phyloP scores from a whole-genome alignment of 495 filamentous ascomycete genomes.

The Lichenothelia convexa region DNA sequence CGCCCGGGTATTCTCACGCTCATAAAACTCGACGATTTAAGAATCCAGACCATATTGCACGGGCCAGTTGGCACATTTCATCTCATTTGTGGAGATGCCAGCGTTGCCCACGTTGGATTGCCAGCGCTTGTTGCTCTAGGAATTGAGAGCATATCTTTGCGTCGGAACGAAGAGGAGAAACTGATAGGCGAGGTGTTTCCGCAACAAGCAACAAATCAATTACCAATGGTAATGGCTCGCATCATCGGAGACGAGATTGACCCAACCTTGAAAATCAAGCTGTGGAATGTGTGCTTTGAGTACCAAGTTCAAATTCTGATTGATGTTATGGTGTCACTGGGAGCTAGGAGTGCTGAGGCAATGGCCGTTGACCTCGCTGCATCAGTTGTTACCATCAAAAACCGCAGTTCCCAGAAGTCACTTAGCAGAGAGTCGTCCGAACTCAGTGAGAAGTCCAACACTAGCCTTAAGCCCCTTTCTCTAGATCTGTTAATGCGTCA shows the following conservation, averaged over 20 bases:
- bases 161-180: slow-evolving; percentile 34
- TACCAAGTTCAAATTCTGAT: slow-evolving; percentile 71
- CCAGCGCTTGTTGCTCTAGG: slow-evolving; percentile 65
- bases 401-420: slow-evolving; percentile 19
- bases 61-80: neutral
- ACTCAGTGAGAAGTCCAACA: slow-evolving; percentile 15
- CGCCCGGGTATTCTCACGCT: slow-evolving; percentile 75
- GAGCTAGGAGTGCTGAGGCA: slow-evolving; percentile 52
- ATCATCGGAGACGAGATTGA: slow-evolving; percentile 90
- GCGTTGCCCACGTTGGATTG: slow-evolving; percentile 67
- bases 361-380: slow-evolving; percentile 56
- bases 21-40: slow-evolving; percentile 41
- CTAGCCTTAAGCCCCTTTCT: slow-evolving; percentile 32
- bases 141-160: slow-evolving; percentile 28
- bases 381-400: slow-evolving; percentile 62
- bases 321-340: slow-evolving; percentile 50
- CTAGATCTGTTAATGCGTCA: slow-evolving; percentile 60
- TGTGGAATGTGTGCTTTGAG: slow-evolving; percentile 64
- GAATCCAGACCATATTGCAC: slow-evolving; percentile 24
- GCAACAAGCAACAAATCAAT: slow-evolving; percentile 13
- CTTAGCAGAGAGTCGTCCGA: slow-evolving; percentile 8
- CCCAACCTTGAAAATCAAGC: slow-evolving; percentile 68
- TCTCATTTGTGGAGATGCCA: slow-evolving; percentile 27
- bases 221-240: slow-evolving; percentile 56
- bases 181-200: slow-evolving; percentile 38